Evolutionary conservation across 2,329 filamentous ascomycete genomes (phyloP), one percentile per base, ranked within the genome.

Genomic region (Teratosphaeria epicoccoides): DNA sequence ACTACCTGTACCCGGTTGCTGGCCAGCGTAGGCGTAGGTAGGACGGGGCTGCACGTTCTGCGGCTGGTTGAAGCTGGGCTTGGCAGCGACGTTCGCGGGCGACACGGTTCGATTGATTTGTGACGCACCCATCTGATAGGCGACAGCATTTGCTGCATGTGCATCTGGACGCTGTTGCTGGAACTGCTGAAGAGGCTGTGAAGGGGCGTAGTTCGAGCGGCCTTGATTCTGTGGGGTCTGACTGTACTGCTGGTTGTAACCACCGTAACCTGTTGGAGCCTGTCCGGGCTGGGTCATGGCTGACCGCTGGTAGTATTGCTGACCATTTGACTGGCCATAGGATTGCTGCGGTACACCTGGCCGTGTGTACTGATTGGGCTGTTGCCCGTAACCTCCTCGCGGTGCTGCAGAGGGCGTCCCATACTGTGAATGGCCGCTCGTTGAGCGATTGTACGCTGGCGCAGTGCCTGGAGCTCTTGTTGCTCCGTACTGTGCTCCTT

Each of bases 341-440:
- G 52, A 49, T 6, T 56, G 49, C 40, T 59, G 57, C 7, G 57
- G 51, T 9, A 57, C 56, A 12, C 55, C 52, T 12, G 62, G 59
- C 6, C 61, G 62, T 22, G 59, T 54, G 50, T 64, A 65, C 46
- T 64, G 59, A 43, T 57, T 60, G 45, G 63, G 55, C 28, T 62
- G 57, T 26, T 55, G 56, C 9, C 46, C 50, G 47, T 60, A 62
- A 11, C 52, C 47, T 3, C 59, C 49, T 29, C 58, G 56, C 12
- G 60, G 54, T 24, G 57, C 52, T 5, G 56, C 57, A 14, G 53
- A 54, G 2, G 63, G 59, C 11, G 62, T 66, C 37, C 56, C 57
- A 43, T 67, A 67, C 12, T 54, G 50, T 2, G 57, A 50, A 11
- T 59, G 59, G 20, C 55, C 58, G 55, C 59, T 64, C 17, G 57